These are phyloP conservation scores for Aspergillus ochraceoroseus DNA, from an alignment of 2,329 filamentous ascomycete genomes.

Conservation along the genomic window DNA sequence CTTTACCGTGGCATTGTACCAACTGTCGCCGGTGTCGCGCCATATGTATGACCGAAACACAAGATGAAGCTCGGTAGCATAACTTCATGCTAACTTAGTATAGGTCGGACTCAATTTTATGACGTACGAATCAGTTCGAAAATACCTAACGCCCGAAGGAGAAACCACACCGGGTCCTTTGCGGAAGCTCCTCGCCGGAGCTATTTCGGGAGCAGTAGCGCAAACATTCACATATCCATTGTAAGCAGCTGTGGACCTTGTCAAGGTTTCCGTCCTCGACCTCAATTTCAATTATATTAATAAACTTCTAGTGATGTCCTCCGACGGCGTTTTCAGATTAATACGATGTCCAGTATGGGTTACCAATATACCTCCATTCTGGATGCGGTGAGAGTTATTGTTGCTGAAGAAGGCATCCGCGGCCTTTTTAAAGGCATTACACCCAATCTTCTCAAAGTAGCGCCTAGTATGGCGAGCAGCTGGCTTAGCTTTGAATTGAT, in stretches of 20 bases:
- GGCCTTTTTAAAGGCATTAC: slow-evolving; percentile 95
- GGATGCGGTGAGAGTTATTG: slow-evolving; percentile 76
- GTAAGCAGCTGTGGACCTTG: slow-evolving; percentile 51
- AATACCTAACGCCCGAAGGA: slow-evolving; percentile 79
- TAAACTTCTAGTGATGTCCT: slow-evolving; percentile 67
- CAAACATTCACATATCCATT: slow-evolving; percentile 99
- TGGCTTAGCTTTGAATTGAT: slow-evolving; percentile 97
- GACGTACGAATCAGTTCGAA: slow-evolving; percentile 87
- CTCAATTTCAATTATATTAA: slow-evolving; percentile 9
- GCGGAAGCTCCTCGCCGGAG: slow-evolving; percentile 82
- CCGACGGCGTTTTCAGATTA: slow-evolving; percentile 92
- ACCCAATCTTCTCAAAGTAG: slow-evolving; percentile 92
- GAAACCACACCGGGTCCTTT: slow-evolving; percentile 73
- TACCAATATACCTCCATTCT: slow-evolving; percentile 87
- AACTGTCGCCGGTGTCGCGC: slow-evolving; percentile 89
- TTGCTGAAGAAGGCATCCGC: slow-evolving; percentile 73
- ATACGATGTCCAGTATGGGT: slow-evolving; percentile 97
- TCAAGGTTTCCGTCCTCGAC: not conserved
- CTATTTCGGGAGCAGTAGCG: slow-evolving; percentile 90
- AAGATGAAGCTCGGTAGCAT: not conserved
- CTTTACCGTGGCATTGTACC: slow-evolving; percentile 94
- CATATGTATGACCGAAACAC: slow-evolving; percentile 64
- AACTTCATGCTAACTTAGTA: slow-evolving; percentile 19
- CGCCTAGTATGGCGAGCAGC: slow-evolving; percentile 96
- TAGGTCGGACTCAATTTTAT: slow-evolving; percentile 96